Evolutionary conservation across 495 filamentous ascomycete species (phyloP), one percentile per base, ranked within the genome.

Genomic region (Penicillium atrosanguineum): DNA sequence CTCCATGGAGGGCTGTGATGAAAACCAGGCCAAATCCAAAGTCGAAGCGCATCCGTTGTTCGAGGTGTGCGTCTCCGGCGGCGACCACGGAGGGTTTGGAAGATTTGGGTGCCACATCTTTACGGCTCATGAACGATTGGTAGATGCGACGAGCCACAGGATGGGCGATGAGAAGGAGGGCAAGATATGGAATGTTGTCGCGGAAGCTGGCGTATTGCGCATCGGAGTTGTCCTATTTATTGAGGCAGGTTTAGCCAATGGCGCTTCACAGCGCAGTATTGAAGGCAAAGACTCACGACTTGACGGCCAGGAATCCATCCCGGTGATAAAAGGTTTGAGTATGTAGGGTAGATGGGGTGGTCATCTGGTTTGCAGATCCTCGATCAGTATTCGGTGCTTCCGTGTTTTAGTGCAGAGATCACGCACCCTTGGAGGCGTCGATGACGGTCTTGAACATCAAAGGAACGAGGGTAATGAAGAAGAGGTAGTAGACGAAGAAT

Each of bases 271-370:
- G 14, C 31, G 14, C 39, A 20, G 16, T 3, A 34, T 3, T 18
- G 19, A 18, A 16, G 26, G 31, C 34, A 11, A 21, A 52, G 36
- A 71, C 86, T 68, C 77, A 90, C 87, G 38, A 97, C 89, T 77
- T 88, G 90, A 44, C 92, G 89, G 15, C 94, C 94, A n/a, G 86
- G 87, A 50, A 99, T 90, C 94, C 94, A 99, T 50, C 94, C 95
- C 9, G 83, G 77, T 0, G 83, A 86, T 16, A 99, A 81, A 1
- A 87, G 70, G 43, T 75, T 70, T 53, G 86, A 77, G 64, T 86
- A 97, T 56, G 83, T 89, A 34, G 77, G 56, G 65, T 95, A 97
- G 51, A 87, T 83, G 5, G 91, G 89, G 70, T 96, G 84, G 36
- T 81, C 86, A 47, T 88, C 91, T 96, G 71, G 81, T 85, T 52